These are phyloP conservation scores for Gyrodon tennesseensis DNA, from an alignment of 1,284 basidiomycete species.

Conservation along the genomic window DNA sequence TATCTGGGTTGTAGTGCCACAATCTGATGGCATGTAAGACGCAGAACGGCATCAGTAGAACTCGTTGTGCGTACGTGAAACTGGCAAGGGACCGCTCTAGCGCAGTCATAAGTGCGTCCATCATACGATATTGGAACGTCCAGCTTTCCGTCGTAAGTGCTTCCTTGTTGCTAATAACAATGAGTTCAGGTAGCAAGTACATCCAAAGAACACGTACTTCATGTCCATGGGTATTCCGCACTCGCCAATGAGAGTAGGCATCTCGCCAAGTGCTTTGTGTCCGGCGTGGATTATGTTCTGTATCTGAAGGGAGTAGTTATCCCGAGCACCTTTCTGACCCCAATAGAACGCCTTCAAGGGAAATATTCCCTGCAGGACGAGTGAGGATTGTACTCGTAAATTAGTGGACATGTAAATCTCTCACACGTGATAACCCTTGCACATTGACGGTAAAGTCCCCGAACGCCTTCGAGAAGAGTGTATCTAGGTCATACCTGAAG, in stretches of 20 bases:
- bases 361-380: constrained; percentile 72
- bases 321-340: constrained; percentile 74
- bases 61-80: constrained; percentile 67
- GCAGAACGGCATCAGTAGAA: not conserved
- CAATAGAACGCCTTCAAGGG: constrained; percentile 78
- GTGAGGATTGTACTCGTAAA: constrained; percentile 18
- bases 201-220: constrained; percentile 60
- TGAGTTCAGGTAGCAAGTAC: constrained; percentile 17
- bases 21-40: constrained; percentile 52
- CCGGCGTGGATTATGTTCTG: constrained; percentile 71
- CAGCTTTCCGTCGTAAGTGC: constrained; percentile 77
- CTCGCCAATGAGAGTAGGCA: constrained; percentile 84
- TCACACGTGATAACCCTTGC: constrained; percentile 79
- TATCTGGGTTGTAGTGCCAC: constrained; percentile 95
- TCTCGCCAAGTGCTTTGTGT: constrained; percentile 69
- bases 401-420: constrained; percentile 29
- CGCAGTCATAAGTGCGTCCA: constrained; percentile 82
- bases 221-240: constrained; percentile 94
- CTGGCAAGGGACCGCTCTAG: constrained; percentile 71
- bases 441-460: constrained; percentile 86
- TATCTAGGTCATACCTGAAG: constrained; percentile 85
- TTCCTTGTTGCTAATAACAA: constrained; percentile 56
- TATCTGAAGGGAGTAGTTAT: constrained; percentile 83
- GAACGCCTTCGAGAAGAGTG: constrained; percentile 79
- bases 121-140: constrained; percentile 80